Percentiles rank a stretch among this genome's conserved stretches.
Evolutionary conservation across 192 early-diverging fungal species (phyloP).

Genomic region (Coemansia sp.): DNA sequence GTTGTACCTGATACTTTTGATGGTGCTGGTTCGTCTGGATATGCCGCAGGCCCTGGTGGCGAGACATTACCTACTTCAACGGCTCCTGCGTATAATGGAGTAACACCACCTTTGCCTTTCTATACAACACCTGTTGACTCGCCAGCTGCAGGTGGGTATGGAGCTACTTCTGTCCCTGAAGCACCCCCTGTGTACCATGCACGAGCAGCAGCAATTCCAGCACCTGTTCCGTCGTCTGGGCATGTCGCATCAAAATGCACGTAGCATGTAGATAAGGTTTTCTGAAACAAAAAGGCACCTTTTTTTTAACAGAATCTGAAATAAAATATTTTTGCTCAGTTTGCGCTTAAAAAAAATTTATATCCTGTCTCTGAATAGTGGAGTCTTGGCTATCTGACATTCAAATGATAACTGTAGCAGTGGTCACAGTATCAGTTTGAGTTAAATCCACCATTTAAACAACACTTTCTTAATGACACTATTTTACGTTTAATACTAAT

Average conservation of each 20-base stretch:
- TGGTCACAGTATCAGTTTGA: no score
- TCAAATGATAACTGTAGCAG: no score
- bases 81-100: background rate
- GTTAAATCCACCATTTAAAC: no score
- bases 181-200: background rate
- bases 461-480: no score
- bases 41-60: background rate
- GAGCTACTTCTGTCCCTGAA: background rate
- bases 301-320: background rate
- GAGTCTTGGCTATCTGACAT: no score
- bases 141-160: background rate
- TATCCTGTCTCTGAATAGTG: background rate
- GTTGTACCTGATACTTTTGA: background rate
- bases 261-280: background rate
- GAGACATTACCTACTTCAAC: background rate
- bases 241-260: background rate
- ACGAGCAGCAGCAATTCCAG: background rate
- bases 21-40: background rate
- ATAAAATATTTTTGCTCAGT: background rate
- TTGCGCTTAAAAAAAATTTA: background rate
- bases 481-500: no score
- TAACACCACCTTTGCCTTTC: background rate
- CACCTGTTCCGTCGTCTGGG: background rate
- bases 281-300: background rate
- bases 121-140: background rate